These are phyloP conservation scores for Pestalotiopsis sp. DNA, from an alignment of 2,329 filamentous ascomycete genomes.

Conservation along the genomic window DNA sequence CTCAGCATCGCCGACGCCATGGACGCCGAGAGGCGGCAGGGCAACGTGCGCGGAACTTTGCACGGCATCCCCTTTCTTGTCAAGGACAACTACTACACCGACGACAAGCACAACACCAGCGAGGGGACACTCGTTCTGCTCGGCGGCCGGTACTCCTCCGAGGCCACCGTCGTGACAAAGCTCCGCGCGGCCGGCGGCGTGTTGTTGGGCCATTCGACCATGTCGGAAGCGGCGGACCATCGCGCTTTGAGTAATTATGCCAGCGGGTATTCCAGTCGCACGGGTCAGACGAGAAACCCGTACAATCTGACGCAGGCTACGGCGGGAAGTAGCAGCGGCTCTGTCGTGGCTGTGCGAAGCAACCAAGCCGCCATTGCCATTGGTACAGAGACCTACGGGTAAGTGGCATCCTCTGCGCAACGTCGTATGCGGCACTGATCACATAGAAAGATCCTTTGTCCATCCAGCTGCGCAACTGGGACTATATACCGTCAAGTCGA, in stretches of 20 bases:
- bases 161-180: slow-evolving; percentile 39
- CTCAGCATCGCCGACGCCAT: slow-evolving; percentile 61
- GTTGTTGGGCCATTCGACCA: slow-evolving; percentile 69
- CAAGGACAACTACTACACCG: slow-evolving; percentile 53
- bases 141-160: slow-evolving; percentile 64
- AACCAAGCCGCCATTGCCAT: slow-evolving; percentile 66
- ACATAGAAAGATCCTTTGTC: slow-evolving; percentile 15
- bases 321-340: slow-evolving; percentile 70
- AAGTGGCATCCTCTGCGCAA: slow-evolving; percentile 35
- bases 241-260: slow-evolving; percentile 45
- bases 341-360: slow-evolving; percentile 63
- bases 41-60: slow-evolving; percentile 63
- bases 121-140: slow-evolving; percentile 48
- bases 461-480: slow-evolving; percentile 71
- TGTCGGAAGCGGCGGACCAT: slow-evolving; percentile 53
- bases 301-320: slow-evolving; percentile 72
- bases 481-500: slow-evolving; percentile 76
- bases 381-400: slow-evolving; percentile 76
- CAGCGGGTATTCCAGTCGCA: slow-evolving; percentile 62
- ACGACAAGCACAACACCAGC: background rate
- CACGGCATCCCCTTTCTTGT: slow-evolving; percentile 78
- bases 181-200: slow-evolving; percentile 47
- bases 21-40: slow-evolving; percentile 61
- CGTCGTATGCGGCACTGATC: background rate
- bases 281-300: slow-evolving; percentile 65